These are phyloP conservation scores for Eudorina sp. DNA, from an alignment of 139 green algal genomes.

Conservation along the genomic window DNA sequence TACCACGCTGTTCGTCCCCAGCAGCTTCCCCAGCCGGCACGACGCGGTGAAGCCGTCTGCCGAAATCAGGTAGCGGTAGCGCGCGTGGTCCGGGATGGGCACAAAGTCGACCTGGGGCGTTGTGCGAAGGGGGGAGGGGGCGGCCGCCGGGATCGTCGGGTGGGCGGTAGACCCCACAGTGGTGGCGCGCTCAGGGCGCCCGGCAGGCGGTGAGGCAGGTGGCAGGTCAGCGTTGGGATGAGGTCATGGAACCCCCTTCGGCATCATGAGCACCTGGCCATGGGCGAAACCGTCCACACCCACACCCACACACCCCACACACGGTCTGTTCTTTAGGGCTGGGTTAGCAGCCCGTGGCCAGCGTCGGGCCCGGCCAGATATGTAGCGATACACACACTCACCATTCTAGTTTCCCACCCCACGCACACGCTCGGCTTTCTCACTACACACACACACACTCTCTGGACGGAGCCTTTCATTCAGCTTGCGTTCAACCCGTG, in stretches of 20 bases:
- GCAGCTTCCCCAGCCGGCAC: constrained; percentile 63
- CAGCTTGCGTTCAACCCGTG: background rate
- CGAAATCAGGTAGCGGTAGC: constrained; percentile 60
- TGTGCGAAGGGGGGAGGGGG: no score
- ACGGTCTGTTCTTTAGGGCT: background rate
- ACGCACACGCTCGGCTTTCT: background rate
- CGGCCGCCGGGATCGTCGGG: background rate
- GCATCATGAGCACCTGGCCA: no score
- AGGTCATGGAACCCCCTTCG: background rate
- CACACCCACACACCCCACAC: no score
- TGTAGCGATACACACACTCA: no score
- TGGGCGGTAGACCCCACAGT: background rate
- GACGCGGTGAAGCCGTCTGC: constrained; percentile 63
- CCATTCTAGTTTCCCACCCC: background rate
- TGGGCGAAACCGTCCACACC: no score
- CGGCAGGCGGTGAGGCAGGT: background rate
- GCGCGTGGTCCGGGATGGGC: constrained; percentile 55
- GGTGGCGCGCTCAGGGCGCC: no score
- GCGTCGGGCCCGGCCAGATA: no score
- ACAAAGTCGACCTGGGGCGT: constrained; percentile 45
- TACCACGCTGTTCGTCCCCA: constrained; percentile 55
- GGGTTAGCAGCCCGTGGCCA: background rate
- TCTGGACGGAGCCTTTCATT: background rate
- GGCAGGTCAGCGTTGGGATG: background rate
- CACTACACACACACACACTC: background rate